Evolutionary conservation across 2,329 filamentous ascomycete species (phyloP).

Genomic region (Gaeumannomyces tritici): DNA sequence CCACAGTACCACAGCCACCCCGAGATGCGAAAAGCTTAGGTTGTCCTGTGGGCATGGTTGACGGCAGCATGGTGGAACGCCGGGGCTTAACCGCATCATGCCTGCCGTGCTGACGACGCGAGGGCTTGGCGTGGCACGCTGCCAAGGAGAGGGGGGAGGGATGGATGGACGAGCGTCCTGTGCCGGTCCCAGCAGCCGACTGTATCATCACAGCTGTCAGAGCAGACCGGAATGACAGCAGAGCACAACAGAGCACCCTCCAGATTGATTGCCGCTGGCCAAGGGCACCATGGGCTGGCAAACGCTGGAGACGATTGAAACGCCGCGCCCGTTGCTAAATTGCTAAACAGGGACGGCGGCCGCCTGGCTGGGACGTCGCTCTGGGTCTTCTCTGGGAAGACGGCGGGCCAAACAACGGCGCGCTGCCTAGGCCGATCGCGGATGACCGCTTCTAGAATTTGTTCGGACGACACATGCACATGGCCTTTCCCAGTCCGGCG

Average conservation of each 20-base stretch:
- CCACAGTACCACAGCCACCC: too few species aligned
- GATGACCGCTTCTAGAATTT: not conserved
- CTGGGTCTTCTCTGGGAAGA: too few species aligned
- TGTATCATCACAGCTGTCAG: not conserved
- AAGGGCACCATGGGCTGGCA: too few species aligned
- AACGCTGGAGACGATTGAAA: too few species aligned
- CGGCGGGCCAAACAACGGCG: not conserved
- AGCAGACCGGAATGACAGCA: not conserved
- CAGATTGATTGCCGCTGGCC: not conserved
- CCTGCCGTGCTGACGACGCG: not conserved
- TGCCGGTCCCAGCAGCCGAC: not conserved
- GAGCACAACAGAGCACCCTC: not conserved
- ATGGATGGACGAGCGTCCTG: too few species aligned
- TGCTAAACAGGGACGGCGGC: not conserved
- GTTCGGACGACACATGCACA: not conserved
- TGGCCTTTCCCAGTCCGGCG: not conserved
- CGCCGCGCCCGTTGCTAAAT: too few species aligned
- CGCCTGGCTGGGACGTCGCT: not conserved
- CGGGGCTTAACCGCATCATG: not conserved
- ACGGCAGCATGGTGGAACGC: not conserved
- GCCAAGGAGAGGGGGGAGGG: not conserved
- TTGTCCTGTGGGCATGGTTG: not conserved
- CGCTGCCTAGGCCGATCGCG: not conserved
- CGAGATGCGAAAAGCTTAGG: not conserved
- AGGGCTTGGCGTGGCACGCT: not conserved